Conservation (phyloP, 2,329 filamentous ascomycete genomes). For the Sporothrix mexicana region DNA sequence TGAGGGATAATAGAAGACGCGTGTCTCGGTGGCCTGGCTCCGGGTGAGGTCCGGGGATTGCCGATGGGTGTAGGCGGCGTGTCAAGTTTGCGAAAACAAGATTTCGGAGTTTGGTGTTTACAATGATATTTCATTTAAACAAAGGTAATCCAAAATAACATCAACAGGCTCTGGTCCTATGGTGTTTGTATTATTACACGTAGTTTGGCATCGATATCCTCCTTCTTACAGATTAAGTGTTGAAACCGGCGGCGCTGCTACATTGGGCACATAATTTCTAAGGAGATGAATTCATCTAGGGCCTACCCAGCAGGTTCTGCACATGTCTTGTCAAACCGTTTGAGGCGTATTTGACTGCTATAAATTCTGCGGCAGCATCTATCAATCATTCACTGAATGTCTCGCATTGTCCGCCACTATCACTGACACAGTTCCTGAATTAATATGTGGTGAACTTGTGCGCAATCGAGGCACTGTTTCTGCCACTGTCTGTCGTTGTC, state of each 20-base stretch:
- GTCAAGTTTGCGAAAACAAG: no score
- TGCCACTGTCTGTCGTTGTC: not conserved
- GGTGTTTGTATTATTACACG: no score
- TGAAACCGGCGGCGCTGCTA: no score
- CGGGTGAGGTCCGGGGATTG: not conserved
- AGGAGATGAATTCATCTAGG: not conserved
- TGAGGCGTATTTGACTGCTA: not conserved
- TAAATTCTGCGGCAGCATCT: not conserved
- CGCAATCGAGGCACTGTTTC: not conserved
- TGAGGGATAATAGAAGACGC: not conserved
- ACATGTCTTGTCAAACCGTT: not conserved
- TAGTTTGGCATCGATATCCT: no score
- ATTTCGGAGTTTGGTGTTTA: no score
- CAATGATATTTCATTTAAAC: no score
- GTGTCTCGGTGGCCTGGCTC: not conserved
- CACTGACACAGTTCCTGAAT: not conserved
- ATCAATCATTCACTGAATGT: not conserved
- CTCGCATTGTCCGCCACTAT: not conserved
- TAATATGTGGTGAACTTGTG: not conserved
- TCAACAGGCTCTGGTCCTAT: no score
- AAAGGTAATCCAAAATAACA: no score
- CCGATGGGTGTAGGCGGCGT: not conserved
- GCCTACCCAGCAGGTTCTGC: not conserved
- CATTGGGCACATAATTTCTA: not conserved
- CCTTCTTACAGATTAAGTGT: no score